Evolutionary conservation across 139 green algal species (phyloP), one percentile per base, ranked within the genome.

Genomic region (Parachlorella kessleri): DNA sequence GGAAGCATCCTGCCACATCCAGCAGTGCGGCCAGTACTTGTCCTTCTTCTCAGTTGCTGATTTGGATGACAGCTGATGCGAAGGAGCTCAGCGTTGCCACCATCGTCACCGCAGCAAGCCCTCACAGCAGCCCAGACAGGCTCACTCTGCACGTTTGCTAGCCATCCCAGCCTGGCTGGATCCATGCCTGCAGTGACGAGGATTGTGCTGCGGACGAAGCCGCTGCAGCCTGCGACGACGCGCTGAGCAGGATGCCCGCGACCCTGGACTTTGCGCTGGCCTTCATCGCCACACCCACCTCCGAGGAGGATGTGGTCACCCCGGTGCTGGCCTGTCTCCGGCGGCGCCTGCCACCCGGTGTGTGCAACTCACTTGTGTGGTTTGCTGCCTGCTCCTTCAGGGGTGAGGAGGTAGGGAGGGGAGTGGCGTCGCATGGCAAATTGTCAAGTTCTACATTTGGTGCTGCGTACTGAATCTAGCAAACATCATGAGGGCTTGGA

Each of bases 301-400:
- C 30, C n/a, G 24, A 68, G 71, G 71, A 18, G 48, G 53, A 68
- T 4, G 24, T 10, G 18, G 28, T 66, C 3, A 33, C 38, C 2
- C 33, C 41, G 9, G 35, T 78, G 55, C 53, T 70, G 73, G 54
- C 55, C 2, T 35, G 18, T n/a, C 64, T 63, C 73, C 63, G 69
- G 30, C 36, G 26, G 18, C 73, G 41, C 36, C 73, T 79, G 73
- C 73, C 73, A 0, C 63, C 73, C 5, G 73, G 73, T 79, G 38
- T 48, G 72, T 32, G 14, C 10, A 10, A 2, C 30, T 37, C 32
- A 2, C 38, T 28, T 24, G 1, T 1, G 10, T n/a, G 24, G 6
- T n/a, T 66, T 23, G 55, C 8, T 18, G 35, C 66, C 26, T 54
- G 35, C 63, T 69, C n/a, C 63, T 68, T 7, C 21, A 28, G 63